Evolutionary conservation across 2,329 filamentous ascomycete genomes (phyloP).

Genomic region (Truncatella angustata): DNA sequence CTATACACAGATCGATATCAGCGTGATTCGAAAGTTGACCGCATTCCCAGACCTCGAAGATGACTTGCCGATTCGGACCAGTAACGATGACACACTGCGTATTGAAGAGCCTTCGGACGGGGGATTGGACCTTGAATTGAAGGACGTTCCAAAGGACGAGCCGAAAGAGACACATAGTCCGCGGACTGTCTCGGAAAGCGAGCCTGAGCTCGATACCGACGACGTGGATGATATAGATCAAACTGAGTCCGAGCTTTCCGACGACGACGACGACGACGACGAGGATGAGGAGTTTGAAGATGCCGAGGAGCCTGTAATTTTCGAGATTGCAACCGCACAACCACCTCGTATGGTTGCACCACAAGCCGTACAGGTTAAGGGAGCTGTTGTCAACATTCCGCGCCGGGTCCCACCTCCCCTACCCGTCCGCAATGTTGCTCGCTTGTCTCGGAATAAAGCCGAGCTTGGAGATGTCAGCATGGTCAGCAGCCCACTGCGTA

Average conservation of each 20-base stretch:
- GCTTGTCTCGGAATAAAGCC: constrained; percentile 50
- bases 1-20: constrained; percentile 58
- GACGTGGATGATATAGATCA: constrained; percentile 32
- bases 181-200: constrained; percentile 9
- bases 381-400: constrained; percentile 79
- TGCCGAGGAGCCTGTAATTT: constrained; percentile 64
- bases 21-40: constrained; percentile 45
- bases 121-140: too few relatives aligned
- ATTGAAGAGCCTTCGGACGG: too few relatives aligned
- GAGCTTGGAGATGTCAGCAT: constrained; percentile 59
- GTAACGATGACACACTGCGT: background rate
- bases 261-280: constrained; percentile 48
- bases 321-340: constrained; percentile 60
- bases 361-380: constrained; percentile 68
- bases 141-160: too few relatives aligned
- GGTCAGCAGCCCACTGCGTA: constrained; percentile 50
- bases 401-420: constrained; percentile 77
- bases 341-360: constrained; percentile 58
- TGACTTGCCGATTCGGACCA: constrained; percentile 16
- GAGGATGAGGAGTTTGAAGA: constrained; percentile 49
- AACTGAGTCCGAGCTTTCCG: constrained; percentile 44
- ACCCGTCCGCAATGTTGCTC: constrained; percentile 71
- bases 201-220: constrained; percentile 23
- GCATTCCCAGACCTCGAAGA: constrained; percentile 37
- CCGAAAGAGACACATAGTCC: constrained; percentile 6